Evolutionary conservation across 164 flowering plant species (phyloP).

Genomic region (Vitis labrusca): DNA sequence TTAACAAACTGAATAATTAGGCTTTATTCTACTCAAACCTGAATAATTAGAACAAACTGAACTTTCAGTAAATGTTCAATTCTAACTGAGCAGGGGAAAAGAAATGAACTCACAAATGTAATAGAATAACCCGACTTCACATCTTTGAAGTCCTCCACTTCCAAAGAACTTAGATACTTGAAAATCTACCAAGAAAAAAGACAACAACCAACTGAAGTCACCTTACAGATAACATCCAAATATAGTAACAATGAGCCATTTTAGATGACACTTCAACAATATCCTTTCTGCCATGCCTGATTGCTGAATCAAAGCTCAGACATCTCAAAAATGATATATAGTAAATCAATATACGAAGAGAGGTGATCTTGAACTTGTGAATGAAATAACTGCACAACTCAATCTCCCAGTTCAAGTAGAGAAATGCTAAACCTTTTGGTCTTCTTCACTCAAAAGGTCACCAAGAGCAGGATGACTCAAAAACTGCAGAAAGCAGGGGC

Average conservation of each 20-base stretch:
- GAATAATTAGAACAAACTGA: not conserved
- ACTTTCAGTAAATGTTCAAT: not conserved
- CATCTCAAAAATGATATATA: not conserved
- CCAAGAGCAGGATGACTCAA: constrained; percentile 84
- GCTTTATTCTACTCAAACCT: not conserved
- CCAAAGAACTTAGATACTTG: constrained; percentile 68
- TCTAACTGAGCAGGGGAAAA: not conserved
- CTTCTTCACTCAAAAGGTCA: constrained; percentile 74
- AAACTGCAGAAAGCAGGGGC: constrained; percentile 53
- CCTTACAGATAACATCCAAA: too few species aligned
- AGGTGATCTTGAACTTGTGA: not conserved
- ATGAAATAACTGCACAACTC: not conserved
- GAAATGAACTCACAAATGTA: constrained; percentile 65
- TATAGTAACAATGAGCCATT: not conserved
- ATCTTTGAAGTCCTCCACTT: constrained; percentile 83
- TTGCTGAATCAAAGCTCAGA: not conserved
- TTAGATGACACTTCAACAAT: not conserved
- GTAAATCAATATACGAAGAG: not conserved
- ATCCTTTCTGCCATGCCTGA: not conserved
- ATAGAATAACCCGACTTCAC: constrained; percentile 83
- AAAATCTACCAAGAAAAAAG: constrained; percentile 50
- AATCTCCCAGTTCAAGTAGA: not conserved
- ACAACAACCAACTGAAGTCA: not conserved
- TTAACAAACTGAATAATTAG: not conserved
- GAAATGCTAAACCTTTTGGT: constrained; percentile 64